Conservation (phyloP, 345 rosid genomes). For the Populus euphratica region DNA sequence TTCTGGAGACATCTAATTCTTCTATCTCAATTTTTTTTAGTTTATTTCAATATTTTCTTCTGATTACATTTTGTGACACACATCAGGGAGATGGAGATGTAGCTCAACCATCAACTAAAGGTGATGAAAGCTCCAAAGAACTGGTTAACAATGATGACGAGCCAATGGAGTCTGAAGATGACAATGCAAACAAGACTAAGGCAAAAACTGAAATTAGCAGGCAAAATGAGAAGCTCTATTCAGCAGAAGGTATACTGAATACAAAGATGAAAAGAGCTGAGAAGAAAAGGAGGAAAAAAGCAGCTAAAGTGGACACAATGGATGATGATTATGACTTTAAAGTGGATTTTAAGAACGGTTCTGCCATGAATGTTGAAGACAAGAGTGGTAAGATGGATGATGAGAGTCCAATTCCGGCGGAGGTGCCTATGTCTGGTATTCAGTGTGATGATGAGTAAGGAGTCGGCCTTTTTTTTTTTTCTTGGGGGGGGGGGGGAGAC, state of each 20-base stretch:
- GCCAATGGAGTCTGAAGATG: slow-evolving; percentile 40
- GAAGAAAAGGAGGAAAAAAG: slow-evolving; percentile 71
- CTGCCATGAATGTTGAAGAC: too few relatives aligned
- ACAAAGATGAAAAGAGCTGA: slow-evolving; percentile 68
- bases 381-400: slow-evolving; percentile 9
- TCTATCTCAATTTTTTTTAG: background rate
- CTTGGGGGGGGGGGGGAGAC: too few relatives aligned
- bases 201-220: slow-evolving; percentile 36
- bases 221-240: slow-evolving; percentile 74
- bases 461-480: too few relatives aligned
- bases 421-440: slow-evolving; percentile 52
- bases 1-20: background rate
- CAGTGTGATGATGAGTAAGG: slow-evolving; percentile 40
- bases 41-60: background rate
- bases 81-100: slow-evolving; percentile 39
- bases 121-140: slow-evolving; percentile 20
- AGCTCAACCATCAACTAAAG: slow-evolving; percentile 23
- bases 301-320: slow-evolving; percentile 46
- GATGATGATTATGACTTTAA: background rate
- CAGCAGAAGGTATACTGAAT: slow-evolving; percentile 67
- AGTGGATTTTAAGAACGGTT: too few relatives aligned
- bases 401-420: slow-evolving; percentile 24
- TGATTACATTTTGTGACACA: background rate
- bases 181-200: slow-evolving; percentile 29
- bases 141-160: slow-evolving; percentile 35